These are phyloP conservation scores for Liquidambar formosana DNA, from an alignment of 164 flowering plant genomes.

Conservation along the genomic window DNA sequence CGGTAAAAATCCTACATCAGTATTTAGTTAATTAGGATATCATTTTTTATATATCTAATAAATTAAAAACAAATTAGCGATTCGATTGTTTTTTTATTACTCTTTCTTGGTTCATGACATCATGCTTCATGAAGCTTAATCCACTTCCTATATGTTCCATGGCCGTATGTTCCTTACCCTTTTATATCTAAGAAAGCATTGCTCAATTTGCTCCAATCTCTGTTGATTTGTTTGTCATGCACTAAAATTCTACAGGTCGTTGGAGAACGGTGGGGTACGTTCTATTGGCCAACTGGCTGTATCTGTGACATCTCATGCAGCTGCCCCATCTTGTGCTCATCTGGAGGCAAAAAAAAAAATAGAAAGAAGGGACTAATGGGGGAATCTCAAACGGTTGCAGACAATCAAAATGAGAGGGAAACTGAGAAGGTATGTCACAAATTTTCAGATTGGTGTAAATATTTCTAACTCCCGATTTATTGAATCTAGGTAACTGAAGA, in stretches of 20 bases:
- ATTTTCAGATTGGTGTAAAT: too few relatives aligned
- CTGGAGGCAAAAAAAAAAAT: slow-evolving; percentile 71
- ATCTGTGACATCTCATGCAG: slow-evolving; percentile 58
- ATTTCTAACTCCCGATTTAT: too few relatives aligned
- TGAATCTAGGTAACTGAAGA: too few relatives aligned
- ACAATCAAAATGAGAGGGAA: slow-evolving; percentile 22
- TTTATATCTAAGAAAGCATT: not conserved
- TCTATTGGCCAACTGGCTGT: slow-evolving; percentile 76
- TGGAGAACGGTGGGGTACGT: slow-evolving; percentile 93
- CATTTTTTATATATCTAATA: too few relatives aligned
- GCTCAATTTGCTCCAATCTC: not conserved
- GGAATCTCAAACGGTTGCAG: slow-evolving; percentile 23
- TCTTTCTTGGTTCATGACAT: too few relatives aligned
- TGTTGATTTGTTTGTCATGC: too few relatives aligned
- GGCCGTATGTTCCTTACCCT: slow-evolving; percentile 34
- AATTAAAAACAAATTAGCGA: too few relatives aligned
- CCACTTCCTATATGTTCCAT: too few relatives aligned
- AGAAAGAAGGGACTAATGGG: slow-evolving; percentile 52
- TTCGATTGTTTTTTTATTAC: too few relatives aligned
- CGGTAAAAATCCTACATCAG: too few relatives aligned
- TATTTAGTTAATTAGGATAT: too few relatives aligned
- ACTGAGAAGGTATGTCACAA: slow-evolving; percentile 34
- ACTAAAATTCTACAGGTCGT: slow-evolving; percentile 53
- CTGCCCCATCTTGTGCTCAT: slow-evolving; percentile 89
- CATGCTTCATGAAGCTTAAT: too few relatives aligned